Evolutionary conservation across 1,284 basidiomycete genomes (phyloP).

Genomic region (Puccinia horiana): DNA sequence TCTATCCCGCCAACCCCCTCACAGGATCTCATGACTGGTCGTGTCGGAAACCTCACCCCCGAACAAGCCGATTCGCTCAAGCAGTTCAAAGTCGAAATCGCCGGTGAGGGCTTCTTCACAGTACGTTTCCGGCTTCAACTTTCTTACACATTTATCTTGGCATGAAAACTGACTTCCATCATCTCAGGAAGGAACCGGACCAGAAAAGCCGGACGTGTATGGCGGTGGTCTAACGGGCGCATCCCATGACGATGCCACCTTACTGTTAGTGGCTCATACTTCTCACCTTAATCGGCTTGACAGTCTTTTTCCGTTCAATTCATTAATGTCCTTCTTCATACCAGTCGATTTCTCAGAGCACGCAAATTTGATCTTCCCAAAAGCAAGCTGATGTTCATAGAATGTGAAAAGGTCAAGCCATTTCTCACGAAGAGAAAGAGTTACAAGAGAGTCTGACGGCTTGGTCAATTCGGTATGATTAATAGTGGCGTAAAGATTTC

Average conservation of each 20-base stretch:
- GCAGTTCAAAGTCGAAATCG: neutral
- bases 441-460: neutral
- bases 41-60: constrained; percentile 73
- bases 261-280: constrained; percentile 24
- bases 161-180: constrained; percentile 67
- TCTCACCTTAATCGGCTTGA: neutral
- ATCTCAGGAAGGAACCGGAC: constrained; percentile 63
- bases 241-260: constrained; percentile 24
- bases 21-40: constrained; percentile 68
- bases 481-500: constrained; percentile 82
- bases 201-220: constrained; percentile 38
- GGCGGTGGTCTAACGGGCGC: constrained; percentile 21
- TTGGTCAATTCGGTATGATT: neutral
- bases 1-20: neutral
- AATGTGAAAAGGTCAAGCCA: constrained; percentile 65
- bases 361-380: constrained; percentile 84
- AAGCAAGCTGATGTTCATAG: constrained; percentile 80
- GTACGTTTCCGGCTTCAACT: constrained; percentile 4
- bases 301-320: constrained; percentile 55
- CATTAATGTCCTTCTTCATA: neutral
- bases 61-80: constrained; percentile 1
- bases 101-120: constrained; percentile 18
- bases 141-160: neutral
- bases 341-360: constrained; percentile 74
- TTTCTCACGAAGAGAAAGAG: neutral